These are phyloP conservation scores for Soucietia sequanensis DNA, from an alignment of 805 yeast species.

Conservation along the genomic window DNA sequence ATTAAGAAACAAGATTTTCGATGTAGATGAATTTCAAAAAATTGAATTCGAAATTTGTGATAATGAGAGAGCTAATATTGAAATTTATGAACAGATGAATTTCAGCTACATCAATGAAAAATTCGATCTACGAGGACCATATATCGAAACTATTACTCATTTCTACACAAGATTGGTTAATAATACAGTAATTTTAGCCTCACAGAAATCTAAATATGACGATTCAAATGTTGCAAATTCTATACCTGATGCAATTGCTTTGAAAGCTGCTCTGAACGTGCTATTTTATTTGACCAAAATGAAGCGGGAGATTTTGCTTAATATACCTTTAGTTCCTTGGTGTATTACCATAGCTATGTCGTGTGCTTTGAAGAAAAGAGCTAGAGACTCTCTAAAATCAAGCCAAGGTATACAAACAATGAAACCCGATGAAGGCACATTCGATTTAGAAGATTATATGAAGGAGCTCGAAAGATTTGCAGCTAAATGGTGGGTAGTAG, in stretches of 20 bases:
- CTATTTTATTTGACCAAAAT: conserved; percentile 21
- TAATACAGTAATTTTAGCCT: conserved; percentile 22
- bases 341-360: conserved; percentile 27
- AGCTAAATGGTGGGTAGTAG: conserved; percentile 26
- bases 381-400: conserved; percentile 7
- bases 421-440: conserved; percentile 6
- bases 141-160: conserved; percentile 18
- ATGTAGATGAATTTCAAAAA: conserved; percentile 24
- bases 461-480: conserved; percentile 18
- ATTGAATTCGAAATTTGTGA: conserved; percentile 26
- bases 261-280: conserved; percentile 24
- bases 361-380: conserved; percentile 16
- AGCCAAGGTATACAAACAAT: conserved; percentile 2
- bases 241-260: conserved; percentile 21
- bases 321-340: conserved; percentile 27
- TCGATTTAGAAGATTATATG: conserved; percentile 18
- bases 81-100: not conserved
- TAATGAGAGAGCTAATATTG: conserved; percentile 1
- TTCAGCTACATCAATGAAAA: conserved; percentile 2
- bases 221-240: conserved; percentile 17
- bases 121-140: conserved; percentile 4
- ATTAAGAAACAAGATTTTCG: conserved; percentile 15
- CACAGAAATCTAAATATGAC: conserved; percentile 27
- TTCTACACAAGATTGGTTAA: conserved; percentile 27
- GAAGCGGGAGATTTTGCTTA: conserved; percentile 16